Percentiles rank a stretch among this genome's conserved stretches.
Evolutionary conservation across 495 filamentous ascomycete genomes (phyloP).

Genomic region (Hamigera avellanea): DNA sequence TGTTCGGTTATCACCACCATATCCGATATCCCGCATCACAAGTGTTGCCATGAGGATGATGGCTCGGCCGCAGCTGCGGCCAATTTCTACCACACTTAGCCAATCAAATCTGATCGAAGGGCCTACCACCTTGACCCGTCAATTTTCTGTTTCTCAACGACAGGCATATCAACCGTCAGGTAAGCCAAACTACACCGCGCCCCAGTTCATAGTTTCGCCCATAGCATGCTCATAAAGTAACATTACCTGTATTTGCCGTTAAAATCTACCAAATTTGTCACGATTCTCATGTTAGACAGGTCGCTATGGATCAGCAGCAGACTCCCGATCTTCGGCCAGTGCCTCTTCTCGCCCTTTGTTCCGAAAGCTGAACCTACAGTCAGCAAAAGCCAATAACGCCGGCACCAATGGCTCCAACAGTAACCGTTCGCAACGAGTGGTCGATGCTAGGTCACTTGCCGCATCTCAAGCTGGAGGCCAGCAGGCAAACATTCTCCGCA

Average conservation of each 20-base stretch:
- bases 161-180: slow-evolving; percentile 10
- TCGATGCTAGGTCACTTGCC: slow-evolving; percentile 33
- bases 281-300: too few species aligned
- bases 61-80: slow-evolving; percentile 19
- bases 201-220: too few species aligned
- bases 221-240: too few species aligned
- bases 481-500: slow-evolving; percentile 23
- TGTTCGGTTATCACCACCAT: too few species aligned
- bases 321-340: too few species aligned
- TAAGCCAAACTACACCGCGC: slow-evolving; percentile 9
- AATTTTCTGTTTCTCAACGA: slow-evolving; percentile 18
- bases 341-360: too few species aligned
- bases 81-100: slow-evolving; percentile 9
- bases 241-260: too few species aligned
- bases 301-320: too few species aligned
- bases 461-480: slow-evolving; percentile 18
- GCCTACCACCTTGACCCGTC: slow-evolving; percentile 10
- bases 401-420: too few species aligned
- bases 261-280: too few species aligned
- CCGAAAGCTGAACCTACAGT: too few species aligned
- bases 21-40: too few species aligned
- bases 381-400: slow-evolving; percentile 5
- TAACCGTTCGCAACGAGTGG: slow-evolving; percentile 20
- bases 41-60: slow-evolving; percentile 7
- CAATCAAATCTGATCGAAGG: slow-evolving; percentile 7